A percentile compares a stretch with the other conserved stretches of the same genome.
Conservation (phyloP, 768 basidiomycete genomes). For the Clitopilus passeckerianus region DNA sequence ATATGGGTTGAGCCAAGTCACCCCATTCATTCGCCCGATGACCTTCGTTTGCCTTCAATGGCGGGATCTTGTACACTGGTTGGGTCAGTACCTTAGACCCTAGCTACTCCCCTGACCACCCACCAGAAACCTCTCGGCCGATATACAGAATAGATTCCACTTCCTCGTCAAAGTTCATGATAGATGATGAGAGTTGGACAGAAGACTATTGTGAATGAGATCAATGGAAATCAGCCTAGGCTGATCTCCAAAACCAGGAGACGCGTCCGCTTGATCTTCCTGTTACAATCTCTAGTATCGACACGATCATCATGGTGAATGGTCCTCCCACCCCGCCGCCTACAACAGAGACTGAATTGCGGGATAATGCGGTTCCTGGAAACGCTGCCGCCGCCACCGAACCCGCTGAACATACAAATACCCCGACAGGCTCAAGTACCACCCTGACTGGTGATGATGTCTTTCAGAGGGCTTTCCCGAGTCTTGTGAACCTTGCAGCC, state of each 20-base stretch:
- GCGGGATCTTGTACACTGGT: conserved; percentile 87
- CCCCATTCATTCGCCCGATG: conserved; percentile 94
- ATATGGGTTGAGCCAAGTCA: conserved; percentile 74
- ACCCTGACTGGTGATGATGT: conserved; percentile 21
- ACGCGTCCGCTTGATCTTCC: neutral
- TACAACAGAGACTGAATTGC: conserved; percentile 49
- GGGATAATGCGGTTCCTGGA: conserved; percentile 35
- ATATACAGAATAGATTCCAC: conserved; percentile 89
- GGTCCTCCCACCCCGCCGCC: conserved; percentile 64
- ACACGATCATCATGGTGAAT: conserved; percentile 39
- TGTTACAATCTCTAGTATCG: neutral
- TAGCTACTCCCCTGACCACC: conserved; percentile 8
- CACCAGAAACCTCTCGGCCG: conserved; percentile 87
- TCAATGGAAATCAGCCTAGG: too few species aligned
- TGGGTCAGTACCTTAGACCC: conserved; percentile 8
- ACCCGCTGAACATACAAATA: neutral
- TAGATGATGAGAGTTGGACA: conserved; percentile 3
- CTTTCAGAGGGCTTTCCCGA: conserved; percentile 41
- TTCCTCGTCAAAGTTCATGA: conserved; percentile 67
- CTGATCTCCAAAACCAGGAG: neutral
- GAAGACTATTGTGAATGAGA: too few species aligned
- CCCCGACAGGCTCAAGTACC: conserved; percentile 9
- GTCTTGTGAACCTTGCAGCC: conserved; percentile 38
- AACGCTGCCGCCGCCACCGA: conserved; percentile 10
- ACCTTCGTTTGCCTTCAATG: conserved; percentile 81